phyloP scores from a whole-genome alignment of 2,329 filamentous ascomycete genomes.

The Cercospora sojina region DNA sequence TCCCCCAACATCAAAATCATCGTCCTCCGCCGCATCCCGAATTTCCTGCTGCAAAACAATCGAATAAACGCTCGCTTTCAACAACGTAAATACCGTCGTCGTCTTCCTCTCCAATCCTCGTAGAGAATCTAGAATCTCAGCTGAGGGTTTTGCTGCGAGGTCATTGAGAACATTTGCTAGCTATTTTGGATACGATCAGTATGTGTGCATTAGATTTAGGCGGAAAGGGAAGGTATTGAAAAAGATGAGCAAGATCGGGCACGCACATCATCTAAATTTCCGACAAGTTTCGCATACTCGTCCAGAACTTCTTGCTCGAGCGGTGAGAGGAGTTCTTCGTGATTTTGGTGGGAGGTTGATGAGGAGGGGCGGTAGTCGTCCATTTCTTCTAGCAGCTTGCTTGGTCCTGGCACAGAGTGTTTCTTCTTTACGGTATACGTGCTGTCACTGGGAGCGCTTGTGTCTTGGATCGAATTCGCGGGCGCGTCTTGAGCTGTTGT shows the following conservation, averaged over 20 bases:
- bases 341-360: constrained; percentile 7
- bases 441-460: neutral
- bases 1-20: neutral
- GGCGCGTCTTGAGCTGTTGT: neutral
- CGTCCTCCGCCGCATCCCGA: constrained; percentile 58
- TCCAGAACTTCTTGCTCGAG: constrained; percentile 93
- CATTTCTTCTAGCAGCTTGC: constrained; percentile 2
- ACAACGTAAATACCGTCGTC: constrained; percentile 86
- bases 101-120: constrained; percentile 91
- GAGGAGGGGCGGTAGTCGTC: constrained; percentile 18
- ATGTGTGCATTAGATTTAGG: constrained; percentile 28
- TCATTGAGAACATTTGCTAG: constrained; percentile 61
- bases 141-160: constrained; percentile 62
- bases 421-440: neutral
- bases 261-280: constrained; percentile 84
- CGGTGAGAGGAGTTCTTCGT: constrained; percentile 56
- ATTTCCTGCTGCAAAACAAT: constrained; percentile 98
- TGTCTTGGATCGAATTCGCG: no score
- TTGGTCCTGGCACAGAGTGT: neutral
- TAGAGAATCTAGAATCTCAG: constrained; percentile 81
- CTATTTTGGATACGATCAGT: constrained; percentile 30
- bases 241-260: no score
- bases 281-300: constrained; percentile 82
- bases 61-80: constrained; percentile 98
- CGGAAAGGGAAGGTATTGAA: neutral